Evolutionary conservation across 2,329 filamentous ascomycete genomes (phyloP).

Genomic region (Apiospora marii): DNA sequence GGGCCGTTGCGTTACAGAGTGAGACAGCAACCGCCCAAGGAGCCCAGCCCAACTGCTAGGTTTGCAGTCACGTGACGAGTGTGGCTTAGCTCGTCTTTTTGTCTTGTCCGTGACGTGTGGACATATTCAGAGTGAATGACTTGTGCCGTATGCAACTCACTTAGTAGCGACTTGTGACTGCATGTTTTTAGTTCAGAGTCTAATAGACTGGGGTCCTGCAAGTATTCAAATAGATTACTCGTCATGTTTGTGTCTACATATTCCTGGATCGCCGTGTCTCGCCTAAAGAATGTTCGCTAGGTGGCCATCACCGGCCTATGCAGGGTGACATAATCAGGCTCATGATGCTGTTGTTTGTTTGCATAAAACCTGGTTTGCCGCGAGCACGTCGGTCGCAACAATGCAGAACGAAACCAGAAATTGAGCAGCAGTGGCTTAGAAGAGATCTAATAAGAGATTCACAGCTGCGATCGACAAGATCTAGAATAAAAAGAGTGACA

Average conservation of each 20-base stretch:
- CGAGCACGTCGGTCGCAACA: not conserved
- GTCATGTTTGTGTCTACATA: slow-evolving; percentile 5
- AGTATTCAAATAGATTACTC: slow-evolving; percentile 10
- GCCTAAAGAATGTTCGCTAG: not conserved
- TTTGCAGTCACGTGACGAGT: not conserved
- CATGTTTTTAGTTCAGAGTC: not conserved
- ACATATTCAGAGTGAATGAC: slow-evolving; percentile 1
- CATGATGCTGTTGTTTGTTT: not conserved
- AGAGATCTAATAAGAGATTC: not conserved
- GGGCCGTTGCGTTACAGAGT: slow-evolving; percentile 20
- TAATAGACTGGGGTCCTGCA: not conserved
- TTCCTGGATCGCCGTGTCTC: not conserved
- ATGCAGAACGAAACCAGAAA: not conserved
- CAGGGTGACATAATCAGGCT: not conserved
- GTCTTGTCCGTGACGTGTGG: slow-evolving; percentile 17
- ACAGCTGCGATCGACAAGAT: not conserved
- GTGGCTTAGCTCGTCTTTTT: slow-evolving; percentile 1
- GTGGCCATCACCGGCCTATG: not conserved
- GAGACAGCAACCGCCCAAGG: not conserved
- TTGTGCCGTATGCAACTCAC: not conserved
- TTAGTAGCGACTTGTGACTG: slow-evolving; percentile 10
- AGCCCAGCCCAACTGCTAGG: not conserved
- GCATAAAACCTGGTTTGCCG: not conserved
- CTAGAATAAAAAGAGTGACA: not conserved
- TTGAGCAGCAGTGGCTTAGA: not conserved